Percentiles rank a stretch among this genome's conserved stretches.
phyloP scores from a whole-genome alignment of 257 asterid species.

The Lycium ferocissimum region DNA sequence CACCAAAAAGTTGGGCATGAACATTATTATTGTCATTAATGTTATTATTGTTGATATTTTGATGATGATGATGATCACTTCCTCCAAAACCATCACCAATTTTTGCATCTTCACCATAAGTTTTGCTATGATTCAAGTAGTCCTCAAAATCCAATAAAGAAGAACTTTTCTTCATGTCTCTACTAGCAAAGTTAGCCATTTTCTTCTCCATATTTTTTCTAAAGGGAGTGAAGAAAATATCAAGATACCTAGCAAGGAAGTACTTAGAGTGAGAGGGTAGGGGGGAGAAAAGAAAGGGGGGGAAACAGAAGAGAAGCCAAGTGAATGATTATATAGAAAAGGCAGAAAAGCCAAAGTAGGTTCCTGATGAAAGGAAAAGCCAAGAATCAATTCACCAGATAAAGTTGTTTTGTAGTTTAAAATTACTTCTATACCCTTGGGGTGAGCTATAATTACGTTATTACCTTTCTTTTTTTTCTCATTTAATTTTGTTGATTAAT shows the following conservation, averaged over 20 bases:
- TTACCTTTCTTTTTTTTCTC: background rate
- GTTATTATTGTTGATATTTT: background rate
- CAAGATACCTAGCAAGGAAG: slow-evolving; percentile 38
- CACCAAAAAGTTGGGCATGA: slow-evolving; percentile 1
- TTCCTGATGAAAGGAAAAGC: slow-evolving; percentile 38
- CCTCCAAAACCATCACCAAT: background rate
- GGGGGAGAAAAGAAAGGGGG: slow-evolving; percentile 38
- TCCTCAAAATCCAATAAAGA: slow-evolving; percentile 64
- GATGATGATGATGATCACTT: slow-evolving; percentile 9
- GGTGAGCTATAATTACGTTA: background rate
- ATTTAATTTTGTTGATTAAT: background rate
- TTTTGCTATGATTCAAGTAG: slow-evolving; percentile 37
- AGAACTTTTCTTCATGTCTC: slow-evolving; percentile 63
- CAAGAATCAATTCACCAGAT: slow-evolving; percentile 46
- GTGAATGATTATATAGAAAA: slow-evolving; percentile 43
- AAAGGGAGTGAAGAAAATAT: background rate
- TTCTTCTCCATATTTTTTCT: slow-evolving; percentile 31
- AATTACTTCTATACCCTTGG: background rate
- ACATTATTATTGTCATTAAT: slow-evolving; percentile 20
- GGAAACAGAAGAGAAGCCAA: slow-evolving; percentile 34
- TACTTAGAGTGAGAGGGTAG: slow-evolving; percentile 23
- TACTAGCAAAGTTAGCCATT: slow-evolving; percentile 40
- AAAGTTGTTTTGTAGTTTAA: background rate
- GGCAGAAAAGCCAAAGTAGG: slow-evolving; percentile 39
- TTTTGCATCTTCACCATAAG: slow-evolving; percentile 37